Evolutionary conservation across 164 flowering plant genomes (phyloP).

Genomic region (Litsea cubeba): DNA sequence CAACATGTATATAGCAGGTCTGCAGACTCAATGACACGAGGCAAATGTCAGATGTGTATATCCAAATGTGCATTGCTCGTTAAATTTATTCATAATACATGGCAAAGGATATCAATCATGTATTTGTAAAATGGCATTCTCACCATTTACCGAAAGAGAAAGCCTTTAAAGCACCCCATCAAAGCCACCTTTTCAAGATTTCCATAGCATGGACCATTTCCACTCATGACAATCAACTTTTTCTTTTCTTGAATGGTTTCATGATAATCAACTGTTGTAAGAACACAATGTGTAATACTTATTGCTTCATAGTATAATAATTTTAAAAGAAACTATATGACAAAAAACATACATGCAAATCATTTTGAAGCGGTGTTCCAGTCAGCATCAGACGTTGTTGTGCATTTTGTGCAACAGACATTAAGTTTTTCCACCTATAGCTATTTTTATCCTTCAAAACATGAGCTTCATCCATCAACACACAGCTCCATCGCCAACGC

Average conservation of each 20-base stretch:
- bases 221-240: neutral
- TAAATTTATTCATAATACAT: too few relatives aligned
- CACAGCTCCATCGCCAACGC: constrained; percentile 93
- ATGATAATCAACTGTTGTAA: neutral
- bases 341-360: constrained; percentile 61
- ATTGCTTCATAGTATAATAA: constrained; percentile 1
- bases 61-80: too few relatives aligned
- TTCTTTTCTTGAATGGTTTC: too few relatives aligned
- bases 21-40: too few relatives aligned
- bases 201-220: neutral
- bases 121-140: too few relatives aligned
- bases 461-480: constrained; percentile 98
- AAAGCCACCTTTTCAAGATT: neutral
- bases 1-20: too few relatives aligned
- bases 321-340: constrained; percentile 2
- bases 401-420: constrained; percentile 86
- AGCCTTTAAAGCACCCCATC: too few relatives aligned
- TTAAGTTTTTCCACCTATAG: constrained; percentile 92
- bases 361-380: constrained; percentile 96
- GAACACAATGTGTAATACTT: neutral
- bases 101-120: too few relatives aligned
- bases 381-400: constrained; percentile 92
- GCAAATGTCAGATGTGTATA: too few relatives aligned
- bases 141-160: too few relatives aligned
- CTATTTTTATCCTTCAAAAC: constrained; percentile 91